These are phyloP conservation scores for Podaxis sp. DNA, from an alignment of 768 basidiomycete genomes.

Conservation along the genomic window DNA sequence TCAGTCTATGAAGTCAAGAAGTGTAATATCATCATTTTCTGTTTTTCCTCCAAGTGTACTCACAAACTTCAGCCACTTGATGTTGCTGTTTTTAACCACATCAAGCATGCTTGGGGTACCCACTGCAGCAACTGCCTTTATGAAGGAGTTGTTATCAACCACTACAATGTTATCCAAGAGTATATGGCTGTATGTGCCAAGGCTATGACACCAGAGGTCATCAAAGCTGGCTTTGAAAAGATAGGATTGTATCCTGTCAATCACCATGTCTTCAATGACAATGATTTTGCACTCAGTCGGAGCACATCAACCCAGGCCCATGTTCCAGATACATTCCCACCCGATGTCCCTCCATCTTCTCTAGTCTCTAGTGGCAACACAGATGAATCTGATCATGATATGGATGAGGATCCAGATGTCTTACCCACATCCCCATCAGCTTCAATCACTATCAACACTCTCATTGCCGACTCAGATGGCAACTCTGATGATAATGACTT, in stretches of 20 bases:
- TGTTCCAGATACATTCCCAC: constrained; percentile 16
- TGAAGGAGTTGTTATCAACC: background rate
- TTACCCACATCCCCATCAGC: no score
- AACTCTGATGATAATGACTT: background rate
- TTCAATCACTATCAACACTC: no score
- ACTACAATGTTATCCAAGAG: background rate
- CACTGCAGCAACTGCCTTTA: constrained; percentile 14
- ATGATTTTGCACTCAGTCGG: constrained; percentile 22
- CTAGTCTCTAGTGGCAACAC: background rate
- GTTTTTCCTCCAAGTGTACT: constrained; percentile 33
- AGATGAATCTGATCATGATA: no score
- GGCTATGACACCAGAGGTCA: constrained; percentile 13
- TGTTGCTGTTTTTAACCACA: constrained; percentile 33
- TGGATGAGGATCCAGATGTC: no score
- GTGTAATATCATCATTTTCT: constrained; percentile 25
- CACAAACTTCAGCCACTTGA: constrained; percentile 38
- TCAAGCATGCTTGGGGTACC: constrained; percentile 23
- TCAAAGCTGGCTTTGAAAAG: constrained; percentile 19
- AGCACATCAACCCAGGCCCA: constrained; percentile 14
- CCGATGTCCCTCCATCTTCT: background rate
- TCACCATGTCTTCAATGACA: constrained; percentile 18
- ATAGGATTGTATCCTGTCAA: constrained; percentile 24
- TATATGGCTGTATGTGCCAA: constrained; percentile 16
- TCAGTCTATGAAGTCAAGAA: constrained; percentile 1
- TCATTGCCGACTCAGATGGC: background rate